A percentile compares a stretch with the other conserved stretches of the same genome.
These are phyloP conservation scores for Stagonosporopsis vannaccii DNA, from an alignment of 2,329 filamentous ascomycete species.

Conservation along the genomic window DNA sequence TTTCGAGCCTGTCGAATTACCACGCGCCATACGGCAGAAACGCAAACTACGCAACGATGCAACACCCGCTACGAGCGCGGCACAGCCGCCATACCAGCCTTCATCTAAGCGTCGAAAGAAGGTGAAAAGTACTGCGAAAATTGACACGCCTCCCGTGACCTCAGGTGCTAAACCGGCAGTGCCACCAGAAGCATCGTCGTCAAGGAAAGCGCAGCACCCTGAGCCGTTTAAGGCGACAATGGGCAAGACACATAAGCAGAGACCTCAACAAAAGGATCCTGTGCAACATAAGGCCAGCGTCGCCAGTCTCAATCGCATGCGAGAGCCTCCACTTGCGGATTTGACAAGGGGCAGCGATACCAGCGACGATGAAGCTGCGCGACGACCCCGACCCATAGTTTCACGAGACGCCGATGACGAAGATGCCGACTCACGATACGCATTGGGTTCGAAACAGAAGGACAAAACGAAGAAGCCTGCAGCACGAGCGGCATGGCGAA, in stretches of 20 bases:
- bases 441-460: constrained; percentile 6
- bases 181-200: background rate
- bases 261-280: background rate
- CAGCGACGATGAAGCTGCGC: constrained; percentile 1
- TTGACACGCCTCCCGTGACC: background rate
- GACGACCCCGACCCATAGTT: background rate
- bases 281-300: background rate
- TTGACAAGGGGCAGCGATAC: constrained; percentile 1
- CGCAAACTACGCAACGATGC: constrained; percentile 5
- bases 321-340: background rate
- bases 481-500: background rate
- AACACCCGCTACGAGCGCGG: background rate
- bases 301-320: background rate
- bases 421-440: constrained; percentile 13
- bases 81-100: constrained; percentile 7
- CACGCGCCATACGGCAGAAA: background rate
- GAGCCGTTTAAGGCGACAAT: background rate
- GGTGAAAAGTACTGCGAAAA: constrained; percentile 4
- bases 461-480: background rate
- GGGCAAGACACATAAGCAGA: background rate
- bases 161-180: background rate
- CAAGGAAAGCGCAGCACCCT: background rate
- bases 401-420: constrained; percentile 7
- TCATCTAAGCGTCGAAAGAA: constrained; percentile 13
- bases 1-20: constrained; percentile 1